Conservation (phyloP, 2,329 filamentous ascomycete species). For the Ophiostoma montium region DNA sequence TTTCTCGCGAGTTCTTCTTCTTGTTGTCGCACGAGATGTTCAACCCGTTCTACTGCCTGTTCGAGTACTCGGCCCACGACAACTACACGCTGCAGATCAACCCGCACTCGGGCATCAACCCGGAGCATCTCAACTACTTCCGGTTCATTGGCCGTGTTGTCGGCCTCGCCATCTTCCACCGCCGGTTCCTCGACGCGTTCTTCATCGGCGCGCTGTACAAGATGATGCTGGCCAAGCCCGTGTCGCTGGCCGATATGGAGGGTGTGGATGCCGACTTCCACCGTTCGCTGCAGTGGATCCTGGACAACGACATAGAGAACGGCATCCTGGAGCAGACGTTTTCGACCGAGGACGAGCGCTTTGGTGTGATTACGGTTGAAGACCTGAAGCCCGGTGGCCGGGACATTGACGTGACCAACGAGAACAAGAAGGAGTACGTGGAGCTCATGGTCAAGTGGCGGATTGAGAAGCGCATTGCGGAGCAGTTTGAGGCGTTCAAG, state of each 20-base stretch:
- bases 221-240: slow-evolving; percentile 93
- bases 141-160: slow-evolving; percentile 98
- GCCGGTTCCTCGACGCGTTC: slow-evolving; percentile 94
- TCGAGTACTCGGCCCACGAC: slow-evolving; percentile 98
- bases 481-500: slow-evolving; percentile 97
- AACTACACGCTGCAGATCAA: slow-evolving; percentile 99
- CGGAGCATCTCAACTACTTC: slow-evolving; percentile 98
- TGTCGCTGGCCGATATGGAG: slow-evolving; percentile 90
- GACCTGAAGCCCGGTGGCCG: slow-evolving; percentile 83
- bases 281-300: slow-evolving; percentile 88
- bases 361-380: slow-evolving; percentile 86
- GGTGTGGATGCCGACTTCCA: slow-evolving; percentile 98
- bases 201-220: slow-evolving; percentile 99
- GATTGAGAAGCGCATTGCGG: slow-evolving; percentile 94
- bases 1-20: slow-evolving; percentile 99
- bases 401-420: slow-evolving; percentile 91
- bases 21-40: slow-evolving; percentile 99
- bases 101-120: slow-evolving; percentile 97
- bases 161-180: slow-evolving; percentile 92
- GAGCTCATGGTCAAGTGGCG: slow-evolving; percentile 99
- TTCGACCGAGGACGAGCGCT: slow-evolving; percentile 92
- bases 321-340: slow-evolving; percentile 93
- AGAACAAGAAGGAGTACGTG: slow-evolving; percentile 98
- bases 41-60: slow-evolving; percentile 98
- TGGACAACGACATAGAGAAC: slow-evolving; percentile 90